These are phyloP conservation scores for Candida ovalis DNA, from an alignment of 805 yeast species.

Conservation along the genomic window DNA sequence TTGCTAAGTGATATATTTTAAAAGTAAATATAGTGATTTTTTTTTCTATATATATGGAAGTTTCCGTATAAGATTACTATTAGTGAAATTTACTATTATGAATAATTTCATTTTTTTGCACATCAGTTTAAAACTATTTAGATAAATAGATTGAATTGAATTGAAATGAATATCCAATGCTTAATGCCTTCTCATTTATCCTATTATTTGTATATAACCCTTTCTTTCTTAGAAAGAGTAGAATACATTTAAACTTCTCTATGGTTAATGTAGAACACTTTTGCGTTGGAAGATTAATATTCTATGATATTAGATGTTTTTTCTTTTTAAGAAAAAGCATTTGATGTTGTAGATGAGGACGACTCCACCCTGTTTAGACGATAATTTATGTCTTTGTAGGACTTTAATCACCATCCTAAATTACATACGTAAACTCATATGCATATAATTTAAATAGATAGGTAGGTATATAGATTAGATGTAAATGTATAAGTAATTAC, in stretches of 20 bases:
- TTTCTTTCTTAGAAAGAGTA: conserved; percentile 6
- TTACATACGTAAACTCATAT: background rate
- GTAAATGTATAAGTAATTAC: too few species aligned
- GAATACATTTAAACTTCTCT: conserved; percentile 7
- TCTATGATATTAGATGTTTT: background rate
- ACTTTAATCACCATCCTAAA: conserved; percentile 29
- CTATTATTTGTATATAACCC: conserved; percentile 11
- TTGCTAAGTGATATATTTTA: too few species aligned
- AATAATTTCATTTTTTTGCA: background rate
- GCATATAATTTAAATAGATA: too few species aligned
- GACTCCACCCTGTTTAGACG: conserved; percentile 27
- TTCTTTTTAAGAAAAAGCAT: too few species aligned
- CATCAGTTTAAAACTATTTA: too few species aligned
- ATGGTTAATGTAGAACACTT: conserved; percentile 24
- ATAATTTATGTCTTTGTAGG: conserved; percentile 19
- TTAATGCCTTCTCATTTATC: conserved; percentile 22
- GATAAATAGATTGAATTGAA: too few species aligned
- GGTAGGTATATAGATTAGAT: too few species aligned
- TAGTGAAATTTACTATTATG: too few species aligned
- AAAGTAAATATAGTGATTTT: background rate
- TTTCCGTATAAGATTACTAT: background rate
- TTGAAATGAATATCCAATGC: conserved; percentile 21
- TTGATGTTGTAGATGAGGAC: conserved; percentile 11
- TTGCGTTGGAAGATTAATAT: conserved; percentile 24
- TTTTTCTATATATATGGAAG: background rate